Conservation (phyloP, 1,284 basidiomycete species). For the Ceratobasidium papillatum region DNA sequence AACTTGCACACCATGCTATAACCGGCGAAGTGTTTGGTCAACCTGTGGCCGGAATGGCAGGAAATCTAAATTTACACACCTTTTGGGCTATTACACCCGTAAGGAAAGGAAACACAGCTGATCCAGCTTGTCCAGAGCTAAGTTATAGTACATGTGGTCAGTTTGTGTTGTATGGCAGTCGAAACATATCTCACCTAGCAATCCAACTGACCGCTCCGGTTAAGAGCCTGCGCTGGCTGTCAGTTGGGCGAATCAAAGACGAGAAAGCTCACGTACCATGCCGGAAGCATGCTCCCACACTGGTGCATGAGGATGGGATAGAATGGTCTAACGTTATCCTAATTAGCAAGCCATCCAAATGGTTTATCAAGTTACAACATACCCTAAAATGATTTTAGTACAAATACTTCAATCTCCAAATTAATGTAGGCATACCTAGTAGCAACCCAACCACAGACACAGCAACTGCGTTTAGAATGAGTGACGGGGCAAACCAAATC, state of each 20-base stretch:
- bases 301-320: conserved; percentile 44
- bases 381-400: not conserved
- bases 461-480: conserved; percentile 43
- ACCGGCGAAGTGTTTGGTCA: not conserved
- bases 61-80: no score
- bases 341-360: not conserved
- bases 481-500: conserved; percentile 44
- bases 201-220: conserved; percentile 27
- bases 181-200: not conserved
- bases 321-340: conserved; percentile 37
- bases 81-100: conserved; percentile 38
- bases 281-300: conserved; percentile 24
- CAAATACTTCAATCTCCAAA: not conserved
- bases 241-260: not conserved
- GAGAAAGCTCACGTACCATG: conserved; percentile 1
- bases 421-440: conserved; percentile 18
- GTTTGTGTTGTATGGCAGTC: not conserved
- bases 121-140: conserved; percentile 27
- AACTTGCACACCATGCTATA: conserved; percentile 42
- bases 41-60: not conserved
- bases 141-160: not conserved
- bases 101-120: conserved; percentile 44
- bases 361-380: no score
- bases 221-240: not conserved
- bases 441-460: conserved; percentile 44